Base-by-base conservation (phyloP, 495 filamentous ascomycete species). In the Neurospora tetraspora region DNA sequence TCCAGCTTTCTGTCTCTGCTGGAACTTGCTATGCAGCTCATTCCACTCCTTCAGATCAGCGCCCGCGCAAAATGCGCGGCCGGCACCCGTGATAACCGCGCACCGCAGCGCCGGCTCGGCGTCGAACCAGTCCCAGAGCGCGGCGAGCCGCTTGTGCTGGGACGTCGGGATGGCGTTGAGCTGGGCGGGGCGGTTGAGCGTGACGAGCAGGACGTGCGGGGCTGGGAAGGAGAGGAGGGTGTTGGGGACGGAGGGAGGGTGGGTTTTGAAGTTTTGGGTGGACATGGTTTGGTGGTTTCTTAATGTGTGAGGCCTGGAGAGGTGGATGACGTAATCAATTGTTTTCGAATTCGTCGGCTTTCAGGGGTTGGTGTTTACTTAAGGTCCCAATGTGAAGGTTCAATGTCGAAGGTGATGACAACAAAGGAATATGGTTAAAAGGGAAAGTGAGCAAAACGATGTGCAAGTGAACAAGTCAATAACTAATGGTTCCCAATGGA, bases 81-180 rank as follows among this genome's bases (percentile, higher is more conserved):
- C 85, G 0, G 80, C 77, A 38, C 90, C 90, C 1, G 89, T 90
- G 40, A 91, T 65, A 5, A 88, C 78, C 39, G 85, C 88, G 75
- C 86, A 87, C 37, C 85, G 83, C 16, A 91, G 84, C 0, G 79
- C 74, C 3, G 87, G 87, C 76, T 89, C 84, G 20, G 70, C 73
- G 74, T 92, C 90, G 79, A 84, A 88, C 89, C 89, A 91, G 4
- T 74, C 74, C 81, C 83, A 91, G 3, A 91, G 78, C 1, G 69
- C 47, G 45, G 86, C 82, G 37, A 91, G 82, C 70, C 86, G 84
- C 71, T 76, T 73, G 81, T 91, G 87, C 61, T 85, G 83, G 5
- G 81, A 74, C 6, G 78, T 78, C 65, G 82, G 82, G 77, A 91
- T 85, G 72, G 85, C 84, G 82, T 92, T 92, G 74, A 91, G 85